A percentile compares a stretch with the other conserved stretches of the same genome.
Conservation (phyloP, 2,329 filamentous ascomycete genomes). For the Plenodomus lindquistii region DNA sequence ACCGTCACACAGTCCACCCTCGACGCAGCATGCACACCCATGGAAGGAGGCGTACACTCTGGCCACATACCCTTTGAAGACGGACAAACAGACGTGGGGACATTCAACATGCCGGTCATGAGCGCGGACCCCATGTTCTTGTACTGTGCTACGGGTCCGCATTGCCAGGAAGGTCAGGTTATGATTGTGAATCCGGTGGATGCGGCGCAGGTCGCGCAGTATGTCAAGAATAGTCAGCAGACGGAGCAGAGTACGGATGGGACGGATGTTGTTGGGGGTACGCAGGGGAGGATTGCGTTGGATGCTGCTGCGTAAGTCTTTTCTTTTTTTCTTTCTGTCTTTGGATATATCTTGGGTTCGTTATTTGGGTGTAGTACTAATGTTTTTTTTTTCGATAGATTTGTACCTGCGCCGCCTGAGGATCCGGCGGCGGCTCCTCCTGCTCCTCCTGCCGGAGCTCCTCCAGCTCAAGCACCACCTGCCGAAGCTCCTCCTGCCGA, state of each 20-base stretch:
- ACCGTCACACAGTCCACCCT: constrained; percentile 35
- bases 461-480: constrained; percentile 3
- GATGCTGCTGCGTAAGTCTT: constrained; percentile 29
- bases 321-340: neutral
- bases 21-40: constrained; percentile 30
- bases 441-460: constrained; percentile 8
- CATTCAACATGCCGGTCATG: constrained; percentile 37
- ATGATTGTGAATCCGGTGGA: constrained; percentile 33
- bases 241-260: constrained; percentile 28
- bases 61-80: constrained; percentile 37
- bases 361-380: too few species aligned
- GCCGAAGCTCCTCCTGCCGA: constrained; percentile 5
- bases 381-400: constrained; percentile 12
- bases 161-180: constrained; percentile 35
- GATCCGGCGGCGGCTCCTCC: constrained; percentile 18
- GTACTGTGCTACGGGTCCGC: constrained; percentile 37
- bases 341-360: constrained; percentile 5
- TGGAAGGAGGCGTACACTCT: constrained; percentile 32
- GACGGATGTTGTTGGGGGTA: constrained; percentile 23
- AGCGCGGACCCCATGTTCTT: constrained; percentile 35
- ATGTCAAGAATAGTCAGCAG: constrained; percentile 29
- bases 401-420: constrained; percentile 27
- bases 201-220: constrained; percentile 30
- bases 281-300: constrained; percentile 24
- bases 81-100: constrained; percentile 34